phyloP scores from a whole-genome alignment of 495 filamentous ascomycete species.

The Aspergillus olivimuriae region DNA sequence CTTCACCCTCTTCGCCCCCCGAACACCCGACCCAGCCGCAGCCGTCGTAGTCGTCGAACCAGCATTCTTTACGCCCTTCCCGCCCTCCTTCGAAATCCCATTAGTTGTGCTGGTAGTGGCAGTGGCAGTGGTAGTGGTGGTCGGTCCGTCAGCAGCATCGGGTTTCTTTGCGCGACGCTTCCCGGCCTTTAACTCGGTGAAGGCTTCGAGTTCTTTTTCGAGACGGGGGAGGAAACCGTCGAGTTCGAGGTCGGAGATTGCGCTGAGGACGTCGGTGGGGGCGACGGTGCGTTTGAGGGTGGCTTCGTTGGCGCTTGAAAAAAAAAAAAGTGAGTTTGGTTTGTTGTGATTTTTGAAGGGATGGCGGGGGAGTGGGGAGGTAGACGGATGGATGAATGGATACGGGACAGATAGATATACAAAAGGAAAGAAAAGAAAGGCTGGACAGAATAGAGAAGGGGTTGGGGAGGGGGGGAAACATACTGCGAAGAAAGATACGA shows the following conservation, averaged over 20 bases:
- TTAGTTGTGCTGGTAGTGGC: slow-evolving; percentile 20
- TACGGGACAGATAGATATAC: not conserved
- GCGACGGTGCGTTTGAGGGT: slow-evolving; percentile 79
- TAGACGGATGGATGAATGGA: not conserved
- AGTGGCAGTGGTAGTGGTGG: slow-evolving; percentile 12
- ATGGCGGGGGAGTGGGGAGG: not conserved
- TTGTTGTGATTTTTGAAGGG: not conserved
- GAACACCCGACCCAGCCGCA: slow-evolving; percentile 12
- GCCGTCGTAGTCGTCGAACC: slow-evolving; percentile 4
- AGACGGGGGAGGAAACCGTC: slow-evolving; percentile 62
- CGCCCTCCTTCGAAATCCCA: slow-evolving; percentile 15
- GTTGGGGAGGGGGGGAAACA: slow-evolving; percentile 18
- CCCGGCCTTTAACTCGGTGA: slow-evolving; percentile 56
- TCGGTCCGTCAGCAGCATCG: slow-evolving; percentile 24
- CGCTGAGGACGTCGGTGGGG: slow-evolving; percentile 76
- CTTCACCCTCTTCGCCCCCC: slow-evolving; percentile 43
- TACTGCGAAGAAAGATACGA: slow-evolving; percentile 84
- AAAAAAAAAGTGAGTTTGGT: not conserved
- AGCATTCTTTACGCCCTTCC: slow-evolving; percentile 37
- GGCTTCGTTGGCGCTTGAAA: slow-evolving; percentile 67
- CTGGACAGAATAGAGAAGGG: not conserved
- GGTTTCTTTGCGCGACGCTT: slow-evolving; percentile 58
- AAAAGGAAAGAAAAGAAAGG: not conserved
- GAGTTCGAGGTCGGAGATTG: slow-evolving; percentile 78
- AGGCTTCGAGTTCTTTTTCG: slow-evolving; percentile 53